Base-by-base conservation (phyloP, 1,284 basidiomycete genomes). In the Apiotrichum domesticum region DNA sequence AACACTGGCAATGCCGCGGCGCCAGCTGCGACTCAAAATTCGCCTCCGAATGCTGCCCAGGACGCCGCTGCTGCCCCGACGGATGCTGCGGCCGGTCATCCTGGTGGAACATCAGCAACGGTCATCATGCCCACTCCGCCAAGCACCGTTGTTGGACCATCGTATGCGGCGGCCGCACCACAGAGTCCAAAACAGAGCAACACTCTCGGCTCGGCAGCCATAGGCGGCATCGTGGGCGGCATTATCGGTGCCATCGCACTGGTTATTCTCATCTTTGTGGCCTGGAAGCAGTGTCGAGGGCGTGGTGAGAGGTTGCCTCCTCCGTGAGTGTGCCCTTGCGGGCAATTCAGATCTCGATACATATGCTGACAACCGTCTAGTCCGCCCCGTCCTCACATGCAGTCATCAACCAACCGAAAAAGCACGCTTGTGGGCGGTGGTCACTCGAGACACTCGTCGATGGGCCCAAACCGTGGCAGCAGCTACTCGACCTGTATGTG, bases 171-270 rank as follows among this genome's bases (percentile, higher is more conserved):
- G 10, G 14, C 14, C 9, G 7, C 35, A 40, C 47, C 35, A 10
- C 15, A 21, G 21, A 21, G 15, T 4, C 47, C 35, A 14, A 32
- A 43, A 6, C 52, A 40, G 13, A 58, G 44, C 35, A 56, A 59
- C 3, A 61, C 63, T 1, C 35, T 74, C 34, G 65, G 65, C 34
- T 59, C 63, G 42, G 67, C 69, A 4, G 69, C 67, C 1, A 77
- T 75, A 15, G 75, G 73, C 4, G 75, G 68, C 14, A 73, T 77
- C 41, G 73, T 67, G 2, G 74, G 71, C 33, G 75, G 67, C 15
- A 61, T 70, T 4, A 61, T 70, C 2, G 75, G 69, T 4, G 66
- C 61, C 11, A 6, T 76, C 8, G 57, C 68, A 1, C 39, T 72
- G 14, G 21, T 66, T 15, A 52, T 64, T 4, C n/a, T 73, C 33